Base-by-base conservation (phyloP, 1,139 yeast genomes). In the Scheffersomyces segobiensis region DNA sequence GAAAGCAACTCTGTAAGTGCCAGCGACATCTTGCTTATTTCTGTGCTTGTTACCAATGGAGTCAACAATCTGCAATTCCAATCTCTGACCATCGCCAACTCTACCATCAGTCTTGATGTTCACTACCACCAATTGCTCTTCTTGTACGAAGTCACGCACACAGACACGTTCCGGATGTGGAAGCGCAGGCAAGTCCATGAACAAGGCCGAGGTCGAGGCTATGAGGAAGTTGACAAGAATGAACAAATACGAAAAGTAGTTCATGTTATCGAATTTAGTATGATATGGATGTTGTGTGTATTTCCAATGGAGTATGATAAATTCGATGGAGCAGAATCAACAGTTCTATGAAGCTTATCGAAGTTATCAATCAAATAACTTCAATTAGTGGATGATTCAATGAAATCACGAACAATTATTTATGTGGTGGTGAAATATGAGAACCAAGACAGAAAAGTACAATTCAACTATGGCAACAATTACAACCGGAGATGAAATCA, bases 101-200 rank as follows among this genome's bases (percentile, higher is more conserved):
- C 80, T 71, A 20, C 98, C 98, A 65, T 84, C 82, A 20, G 96
- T 83, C 63, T 84, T 83, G 65, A 92, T 84, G 64, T 88, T 89
- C 59, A 92, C 89, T 53, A 92, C 97, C 46, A 93, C 98, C 67
- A 93, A 76, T 70, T 92, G 95, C 59, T 91, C 93, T 66, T 87
- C 89, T 56, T 84, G 80, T 56, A 91, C 96, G 71, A 93, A 93
- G 73, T 93, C 98, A 71, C 98, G 89, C 63, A 93, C 85, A 80
- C 99, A 93, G 65, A 70, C 82, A 63, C 77, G 83, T 65, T 63
- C 74, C 55, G 83, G 77, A 52, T 69, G 67, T 12, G 71, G 64
- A 8, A 66, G 63, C 47, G 83, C 79, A 50, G 75, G 76, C 20
- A 80, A 70, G 48, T 80, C 84, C 65, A 80, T 65, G 62, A 78